phyloP scores from a whole-genome alignment of 805 yeast species.

The Ascoidea rubescens region DNA sequence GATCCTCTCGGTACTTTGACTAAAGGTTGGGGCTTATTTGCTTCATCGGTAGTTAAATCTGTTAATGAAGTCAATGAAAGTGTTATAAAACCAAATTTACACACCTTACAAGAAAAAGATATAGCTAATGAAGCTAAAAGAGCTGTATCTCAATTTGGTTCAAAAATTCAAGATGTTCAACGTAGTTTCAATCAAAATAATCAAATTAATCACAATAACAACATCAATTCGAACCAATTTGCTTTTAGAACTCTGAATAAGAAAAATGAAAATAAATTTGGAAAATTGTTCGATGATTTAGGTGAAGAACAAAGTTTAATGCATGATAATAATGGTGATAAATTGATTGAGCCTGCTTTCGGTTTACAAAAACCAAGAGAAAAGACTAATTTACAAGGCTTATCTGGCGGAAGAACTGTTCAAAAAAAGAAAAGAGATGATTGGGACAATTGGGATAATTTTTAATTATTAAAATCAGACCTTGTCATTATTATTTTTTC shows the following conservation, averaged over 20 bases:
- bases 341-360: constrained; percentile 44
- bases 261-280: constrained; percentile 26
- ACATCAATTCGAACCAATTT: constrained; percentile 47
- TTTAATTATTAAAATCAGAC: constrained; percentile 18
- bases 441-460: constrained; percentile 53
- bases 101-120: constrained; percentile 69
- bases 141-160: constrained; percentile 96
- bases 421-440: constrained; percentile 21
- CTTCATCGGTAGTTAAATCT: constrained; percentile 73
- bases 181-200: neutral
- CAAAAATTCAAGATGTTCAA: constrained; percentile 59
- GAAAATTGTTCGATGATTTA: constrained; percentile 43
- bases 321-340: constrained; percentile 11
- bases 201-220: constrained; percentile 57
- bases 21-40: constrained; percentile 90
- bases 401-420: constrained; percentile 19
- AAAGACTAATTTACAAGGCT: constrained; percentile 42
- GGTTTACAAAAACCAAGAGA: constrained; percentile 47
- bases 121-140: constrained; percentile 68
- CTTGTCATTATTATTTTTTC: too few relatives aligned
- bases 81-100: constrained; percentile 84
- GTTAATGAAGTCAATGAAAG: constrained; percentile 75
- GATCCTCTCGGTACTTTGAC: constrained; percentile 88
- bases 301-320: constrained; percentile 20
- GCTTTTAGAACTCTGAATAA: constrained; percentile 27